Evolutionary conservation across 1,139 yeast species (phyloP).

Genomic region (Protomyces arabidopsidicola): DNA sequence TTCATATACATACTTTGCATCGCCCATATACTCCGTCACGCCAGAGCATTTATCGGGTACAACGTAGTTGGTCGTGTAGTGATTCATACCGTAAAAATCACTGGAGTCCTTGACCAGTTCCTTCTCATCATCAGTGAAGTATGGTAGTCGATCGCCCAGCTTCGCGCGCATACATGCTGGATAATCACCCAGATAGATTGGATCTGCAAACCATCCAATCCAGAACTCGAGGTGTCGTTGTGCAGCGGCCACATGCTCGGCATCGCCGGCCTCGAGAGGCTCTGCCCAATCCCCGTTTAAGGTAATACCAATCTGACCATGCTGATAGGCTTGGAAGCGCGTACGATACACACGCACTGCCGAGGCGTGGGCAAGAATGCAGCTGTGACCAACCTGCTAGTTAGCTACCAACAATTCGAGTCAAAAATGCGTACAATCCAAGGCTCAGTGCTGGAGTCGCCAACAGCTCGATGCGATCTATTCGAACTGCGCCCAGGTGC

Average conservation of each 20-base stretch:
- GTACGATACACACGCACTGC: conserved; percentile 40
- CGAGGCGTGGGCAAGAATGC: conserved; percentile 39
- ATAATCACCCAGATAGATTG: conserved; percentile 42
- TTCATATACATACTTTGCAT: conserved; percentile 35
- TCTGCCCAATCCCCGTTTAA: conserved; percentile 26
- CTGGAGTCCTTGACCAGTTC: conserved; percentile 36
- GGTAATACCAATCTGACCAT: conserved; percentile 33
- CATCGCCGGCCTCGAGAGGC: conserved; percentile 9
- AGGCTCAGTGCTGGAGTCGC: conserved; percentile 17
- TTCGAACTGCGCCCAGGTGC: conserved; percentile 16
- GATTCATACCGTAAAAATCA: conserved; percentile 44
- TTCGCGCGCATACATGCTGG: conserved; percentile 39
- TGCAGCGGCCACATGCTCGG: conserved; percentile 37
- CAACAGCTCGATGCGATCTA: conserved; percentile 10
- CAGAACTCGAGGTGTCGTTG: conserved; percentile 36
- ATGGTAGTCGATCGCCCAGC: conserved; percentile 35
- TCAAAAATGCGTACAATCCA: not conserved
- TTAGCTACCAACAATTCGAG: not conserved
- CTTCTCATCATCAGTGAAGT: conserved; percentile 39
- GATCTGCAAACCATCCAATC: conserved; percentile 40
- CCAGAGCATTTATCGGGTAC: not conserved
- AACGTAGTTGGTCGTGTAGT: conserved; percentile 40
- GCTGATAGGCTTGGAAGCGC: conserved; percentile 38
- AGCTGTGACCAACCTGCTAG: conserved; percentile 36
- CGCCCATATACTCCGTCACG: conserved; percentile 36